A percentile compares a stretch with the other conserved stretches of the same genome.
phyloP scores from a whole-genome alignment of 805 yeast species.

The Nakazawaea siamensis region DNA sequence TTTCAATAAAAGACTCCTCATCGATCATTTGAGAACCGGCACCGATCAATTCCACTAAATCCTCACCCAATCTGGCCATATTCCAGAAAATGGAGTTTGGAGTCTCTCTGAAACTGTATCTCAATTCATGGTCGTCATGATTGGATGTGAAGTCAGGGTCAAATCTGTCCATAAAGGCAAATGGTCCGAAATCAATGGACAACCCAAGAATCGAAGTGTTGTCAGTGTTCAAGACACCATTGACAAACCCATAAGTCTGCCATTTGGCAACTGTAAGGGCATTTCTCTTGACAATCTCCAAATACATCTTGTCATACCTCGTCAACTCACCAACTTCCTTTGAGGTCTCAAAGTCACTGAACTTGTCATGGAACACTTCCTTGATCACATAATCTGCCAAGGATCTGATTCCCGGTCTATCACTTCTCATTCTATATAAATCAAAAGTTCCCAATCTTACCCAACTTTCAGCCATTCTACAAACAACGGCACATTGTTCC shows the following conservation, averaged over 20 bases:
- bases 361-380: slow-evolving; percentile 41
- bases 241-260: slow-evolving; percentile 88
- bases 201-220: slow-evolving; percentile 86
- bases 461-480: slow-evolving; percentile 83
- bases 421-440: slow-evolving; percentile 65
- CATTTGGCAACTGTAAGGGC: slow-evolving; percentile 74
- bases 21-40: slow-evolving; percentile 48
- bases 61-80: slow-evolving; percentile 75
- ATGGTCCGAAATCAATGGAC: slow-evolving; percentile 92
- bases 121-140: slow-evolving; percentile 64
- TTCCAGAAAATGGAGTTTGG: slow-evolving; percentile 94
- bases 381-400: slow-evolving; percentile 69
- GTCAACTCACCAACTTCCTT: slow-evolving; percentile 32
- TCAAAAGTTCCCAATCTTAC: slow-evolving; percentile 85
- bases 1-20: slow-evolving; percentile 29
- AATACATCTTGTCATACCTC: slow-evolving; percentile 61
- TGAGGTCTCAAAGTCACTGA: slow-evolving; percentile 15
- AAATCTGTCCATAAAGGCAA: slow-evolving; percentile 80
- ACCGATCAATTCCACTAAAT: slow-evolving; percentile 74
- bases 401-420: slow-evolving; percentile 49
- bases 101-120: slow-evolving; percentile 78
- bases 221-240: slow-evolving; percentile 93
- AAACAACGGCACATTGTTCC: slow-evolving; percentile 79
- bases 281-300: slow-evolving; percentile 64
- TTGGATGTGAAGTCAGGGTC: slow-evolving; percentile 82